A percentile compares a stretch with the other conserved stretches of the same genome.
Conservation (phyloP, 2,329 filamentous ascomycete species). For the Pseudopyricularia cyperi region DNA sequence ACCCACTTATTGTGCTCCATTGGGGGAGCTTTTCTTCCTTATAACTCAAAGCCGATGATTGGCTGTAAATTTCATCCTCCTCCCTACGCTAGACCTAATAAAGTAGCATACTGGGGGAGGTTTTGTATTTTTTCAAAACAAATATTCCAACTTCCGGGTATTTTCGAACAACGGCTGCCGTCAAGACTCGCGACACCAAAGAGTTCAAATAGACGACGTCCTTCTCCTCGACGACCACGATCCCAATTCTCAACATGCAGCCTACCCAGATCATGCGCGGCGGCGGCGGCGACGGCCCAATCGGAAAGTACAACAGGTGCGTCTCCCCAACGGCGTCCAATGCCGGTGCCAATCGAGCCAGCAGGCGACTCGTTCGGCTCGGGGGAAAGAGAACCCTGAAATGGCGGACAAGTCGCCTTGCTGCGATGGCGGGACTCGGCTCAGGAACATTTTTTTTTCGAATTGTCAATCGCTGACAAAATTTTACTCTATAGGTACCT, state of each 20-base stretch:
- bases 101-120: not conserved
- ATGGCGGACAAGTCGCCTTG: not conserved
- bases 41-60: not conserved
- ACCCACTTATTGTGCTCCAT: not conserved
- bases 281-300: constrained; percentile 23
- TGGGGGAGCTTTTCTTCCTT: not conserved
- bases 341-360: not conserved
- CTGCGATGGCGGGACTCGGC: no score
- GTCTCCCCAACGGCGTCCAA: constrained; percentile 10
- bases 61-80: not conserved
- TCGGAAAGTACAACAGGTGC: constrained; percentile 32
- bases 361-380: constrained; percentile 2
- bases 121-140: not conserved
- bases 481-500: constrained; percentile 43
- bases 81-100: not conserved
- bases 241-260: constrained; percentile 23
- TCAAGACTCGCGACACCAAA: constrained; percentile 11
- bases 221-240: constrained; percentile 9
- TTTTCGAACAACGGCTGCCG: constrained; percentile 8
- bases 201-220: not conserved
- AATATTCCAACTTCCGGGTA: not conserved
- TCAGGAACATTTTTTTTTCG: not conserved
- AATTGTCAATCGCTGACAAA: not conserved
- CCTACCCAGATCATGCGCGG: constrained; percentile 29
- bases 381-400: not conserved